A percentile compares a stretch with the other conserved stretches of the same genome.
These are phyloP conservation scores for Scheffersomyces parashehatae DNA, from an alignment of 1,139 yeast genomes.

Conservation along the genomic window DNA sequence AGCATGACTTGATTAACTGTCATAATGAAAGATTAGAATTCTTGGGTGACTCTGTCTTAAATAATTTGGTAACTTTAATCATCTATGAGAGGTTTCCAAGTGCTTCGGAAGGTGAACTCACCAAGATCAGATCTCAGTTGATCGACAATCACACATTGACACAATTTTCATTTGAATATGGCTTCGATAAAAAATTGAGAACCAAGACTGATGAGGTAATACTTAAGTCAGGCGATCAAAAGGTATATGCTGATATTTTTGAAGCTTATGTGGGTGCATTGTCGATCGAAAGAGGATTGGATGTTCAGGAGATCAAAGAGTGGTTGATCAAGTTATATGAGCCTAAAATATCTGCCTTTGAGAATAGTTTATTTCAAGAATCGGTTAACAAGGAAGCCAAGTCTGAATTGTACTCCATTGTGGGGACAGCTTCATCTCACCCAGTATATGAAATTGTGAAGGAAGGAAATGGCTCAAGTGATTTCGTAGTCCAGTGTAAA, in stretches of 20 bases:
- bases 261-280: constrained; percentile 93
- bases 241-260: constrained; percentile 73
- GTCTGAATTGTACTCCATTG: constrained; percentile 70
- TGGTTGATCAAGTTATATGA: constrained; percentile 64
- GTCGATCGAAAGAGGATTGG: constrained; percentile 56
- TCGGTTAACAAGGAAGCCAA: constrained; percentile 65
- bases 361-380: constrained; percentile 22
- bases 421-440: constrained; percentile 72
- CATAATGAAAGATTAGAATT: constrained; percentile 94
- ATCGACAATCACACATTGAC: constrained; percentile 75
- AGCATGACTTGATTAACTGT: constrained; percentile 55
- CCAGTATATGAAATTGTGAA: constrained; percentile 56
- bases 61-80: constrained; percentile 68
- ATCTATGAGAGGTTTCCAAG: constrained; percentile 66
- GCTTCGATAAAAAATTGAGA: constrained; percentile 61
- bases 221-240: constrained; percentile 53
- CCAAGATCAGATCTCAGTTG: constrained; percentile 67
- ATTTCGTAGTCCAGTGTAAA: constrained; percentile 64
- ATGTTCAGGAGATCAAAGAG: constrained; percentile 45
- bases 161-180: constrained; percentile 71
- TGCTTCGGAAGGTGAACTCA: constrained; percentile 79
- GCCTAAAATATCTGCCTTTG: constrained; percentile 26
- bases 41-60: constrained; percentile 86
- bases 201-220: constrained; percentile 48
- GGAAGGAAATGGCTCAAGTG: constrained; percentile 39